Evolutionary conservation across 495 filamentous ascomycete species (phyloP), one percentile per base, ranked within the genome.

Genomic region (Xanthoparmelia taractica): DNA sequence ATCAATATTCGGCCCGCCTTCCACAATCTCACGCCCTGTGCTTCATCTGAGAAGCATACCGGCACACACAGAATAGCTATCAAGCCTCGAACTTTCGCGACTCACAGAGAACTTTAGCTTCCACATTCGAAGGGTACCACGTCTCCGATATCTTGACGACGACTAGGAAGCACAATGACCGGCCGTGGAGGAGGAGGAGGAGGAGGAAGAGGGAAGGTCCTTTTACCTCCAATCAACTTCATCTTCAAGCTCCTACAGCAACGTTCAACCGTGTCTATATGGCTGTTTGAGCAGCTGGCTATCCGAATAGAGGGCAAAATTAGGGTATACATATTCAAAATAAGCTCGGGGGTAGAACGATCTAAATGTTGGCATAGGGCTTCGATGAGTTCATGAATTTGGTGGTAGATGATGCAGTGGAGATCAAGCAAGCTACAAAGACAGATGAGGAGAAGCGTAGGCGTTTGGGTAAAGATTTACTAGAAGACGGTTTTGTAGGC

Each of bases 321-420:
- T 68, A 82, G 92, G 70, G 93, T 96, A 73, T 29, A 84, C 71
- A 58, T n/a, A 37, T 20, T 38, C 23, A 11, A 34, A 56, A 5
- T 0, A 29, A 40, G 8, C 63, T 18, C n/a, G 18, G 34, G 55
- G 45, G 27, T 52, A 20, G 31, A 40, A 57, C 56, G 29, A 29
- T 38, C 61, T 67, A 41, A 60, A 41, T 48, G 62, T 23, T 40
- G 31, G 40, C 37, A 25, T 70, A 95, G 88, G 92, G 91, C 38
- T 98, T 96, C 67, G 94, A 98, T 74, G 94, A 98, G 73, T 98
- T 97, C 76, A 97, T 98, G 95, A 98, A 98, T 75, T 81, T 98
- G 48, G 94, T 97, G 38, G 83, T 97, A 58, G 93, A 96, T 71
- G 91, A 98, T 70, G 94, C 94, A 41, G 84, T 96, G 60, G 94